phyloP scores from a whole-genome alignment of 176 grass and related monocot genomes.

The Bothriochloa decipiens region DNA sequence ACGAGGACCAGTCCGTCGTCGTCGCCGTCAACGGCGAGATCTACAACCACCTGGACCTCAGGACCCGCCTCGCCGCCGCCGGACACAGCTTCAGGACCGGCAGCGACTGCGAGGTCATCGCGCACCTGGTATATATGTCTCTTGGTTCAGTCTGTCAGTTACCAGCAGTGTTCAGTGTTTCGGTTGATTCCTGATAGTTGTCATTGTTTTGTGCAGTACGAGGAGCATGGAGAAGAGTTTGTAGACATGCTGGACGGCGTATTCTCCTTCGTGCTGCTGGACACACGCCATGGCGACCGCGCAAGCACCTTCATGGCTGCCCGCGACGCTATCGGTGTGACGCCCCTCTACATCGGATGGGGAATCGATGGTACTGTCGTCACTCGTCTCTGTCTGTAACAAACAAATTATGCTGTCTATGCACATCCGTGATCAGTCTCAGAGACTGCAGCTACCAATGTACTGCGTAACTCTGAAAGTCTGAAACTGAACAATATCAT shows the following conservation, averaged over 20 bases:
- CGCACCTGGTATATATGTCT: slow-evolving; percentile 60
- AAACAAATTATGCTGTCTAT: too few relatives aligned
- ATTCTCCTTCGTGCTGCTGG: slow-evolving; percentile 80
- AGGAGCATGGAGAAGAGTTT: slow-evolving; percentile 79
- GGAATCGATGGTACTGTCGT: slow-evolving; percentile 59
- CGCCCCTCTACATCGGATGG: slow-evolving; percentile 87
- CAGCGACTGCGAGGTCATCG: slow-evolving; percentile 92
- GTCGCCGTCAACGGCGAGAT: slow-evolving; percentile 90
- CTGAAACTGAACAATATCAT: neutral
- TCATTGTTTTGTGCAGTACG: slow-evolving; percentile 20
- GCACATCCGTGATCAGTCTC: too few relatives aligned
- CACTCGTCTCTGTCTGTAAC: too few relatives aligned
- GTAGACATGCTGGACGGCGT: slow-evolving; percentile 87
- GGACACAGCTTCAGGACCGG: slow-evolving; percentile 77
- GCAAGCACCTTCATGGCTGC: slow-evolving; percentile 52
- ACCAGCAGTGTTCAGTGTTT: neutral
- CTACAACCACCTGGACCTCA: slow-evolving; percentile 80
- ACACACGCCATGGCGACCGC: slow-evolving; percentile 36
- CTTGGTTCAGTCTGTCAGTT: neutral
- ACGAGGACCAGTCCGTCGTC: slow-evolving; percentile 64
- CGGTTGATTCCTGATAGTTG: neutral
- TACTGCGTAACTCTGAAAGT: too few relatives aligned
- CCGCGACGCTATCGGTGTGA: slow-evolving; percentile 83
- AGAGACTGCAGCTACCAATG: too few relatives aligned
- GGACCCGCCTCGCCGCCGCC: slow-evolving; percentile 36